These are phyloP conservation scores for Trichoderma guizhouense DNA, from an alignment of 2,329 filamentous ascomycete species.

Conservation along the genomic window DNA sequence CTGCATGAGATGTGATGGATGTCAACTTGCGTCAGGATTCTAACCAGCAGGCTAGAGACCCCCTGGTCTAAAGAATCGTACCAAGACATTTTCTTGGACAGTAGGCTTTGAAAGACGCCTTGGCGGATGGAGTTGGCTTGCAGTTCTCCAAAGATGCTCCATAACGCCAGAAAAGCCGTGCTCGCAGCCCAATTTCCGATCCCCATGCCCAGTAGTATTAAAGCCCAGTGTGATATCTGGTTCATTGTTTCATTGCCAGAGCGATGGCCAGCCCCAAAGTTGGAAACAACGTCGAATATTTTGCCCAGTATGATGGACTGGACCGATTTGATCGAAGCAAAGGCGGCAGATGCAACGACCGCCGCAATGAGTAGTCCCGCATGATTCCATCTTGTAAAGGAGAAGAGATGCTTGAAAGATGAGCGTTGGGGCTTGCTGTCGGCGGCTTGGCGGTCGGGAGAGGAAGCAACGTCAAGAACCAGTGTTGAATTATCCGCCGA, in stretches of 20 bases:
- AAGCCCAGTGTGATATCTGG: constrained; percentile 56
- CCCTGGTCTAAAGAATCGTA: constrained; percentile 74
- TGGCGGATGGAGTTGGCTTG: constrained; percentile 67
- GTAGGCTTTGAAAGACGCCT: constrained; percentile 62
- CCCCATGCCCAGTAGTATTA: constrained; percentile 63
- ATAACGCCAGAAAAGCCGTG: constrained; percentile 63
- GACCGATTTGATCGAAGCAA: constrained; percentile 61
- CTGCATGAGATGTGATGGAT: neutral
- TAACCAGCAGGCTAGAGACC: constrained; percentile 65
- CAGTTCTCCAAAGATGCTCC: constrained; percentile 76
- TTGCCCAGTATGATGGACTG: constrained; percentile 70
- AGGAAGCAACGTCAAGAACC: neutral
- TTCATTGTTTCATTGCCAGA: constrained; percentile 49
- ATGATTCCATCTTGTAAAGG: constrained; percentile 66
- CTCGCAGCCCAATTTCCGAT: constrained; percentile 64
- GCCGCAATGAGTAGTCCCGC: constrained; percentile 52
- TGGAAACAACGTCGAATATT: constrained; percentile 69
- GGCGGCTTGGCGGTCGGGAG: neutral
- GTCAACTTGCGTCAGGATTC: constrained; percentile 65
- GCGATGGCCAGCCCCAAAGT: constrained; percentile 57
- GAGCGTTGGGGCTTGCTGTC: constrained; percentile 17
- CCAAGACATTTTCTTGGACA: constrained; percentile 76
- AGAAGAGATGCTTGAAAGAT: constrained; percentile 57
- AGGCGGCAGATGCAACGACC: constrained; percentile 52
- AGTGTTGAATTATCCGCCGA: neutral